Base-by-base conservation (phyloP, 345 rosid species). In the Hibiscus trionum region DNA sequence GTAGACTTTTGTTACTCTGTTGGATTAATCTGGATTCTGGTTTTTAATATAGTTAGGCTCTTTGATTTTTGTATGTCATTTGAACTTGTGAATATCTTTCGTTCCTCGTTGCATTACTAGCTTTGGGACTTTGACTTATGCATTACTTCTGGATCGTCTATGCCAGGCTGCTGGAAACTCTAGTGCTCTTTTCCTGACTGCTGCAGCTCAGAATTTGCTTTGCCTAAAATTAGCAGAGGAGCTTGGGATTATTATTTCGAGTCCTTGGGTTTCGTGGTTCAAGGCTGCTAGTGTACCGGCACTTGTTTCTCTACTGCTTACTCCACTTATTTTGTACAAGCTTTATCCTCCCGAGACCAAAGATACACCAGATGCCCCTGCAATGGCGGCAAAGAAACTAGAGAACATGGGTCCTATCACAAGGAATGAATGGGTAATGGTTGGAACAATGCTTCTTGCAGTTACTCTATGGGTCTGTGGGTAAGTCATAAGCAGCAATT, bases 201-300 rank as follows among this genome's bases (percentile, higher is more conserved):
- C 98, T 31, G 96, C 98, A 35, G 99, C 98, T 61, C 99, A 92
- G 77, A 95, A 95, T 78, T 82, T 95, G 80, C 81, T 95, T 52
- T 92, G 97, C 75, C 94, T 95, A 61, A 95, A 95, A 82, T 71
- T 95, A 77, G 99, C 98, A 0, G 97, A 89, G 87, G 98, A 91
- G 77, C 91, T 95, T 72, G 99, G 98, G 71, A 88, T 95, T 60
- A 75, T 85, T n/a, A 76, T 95, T 67, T 42, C 93, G 53, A 89
- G 79, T 76, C 99, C 99, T 24, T 95, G 99, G 99, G 84, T 95
- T 69, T 85, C 91, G 55, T 95, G 98, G 99, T 90, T 95, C 76
- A 95, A 89, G 82, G 99, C 91, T 7, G 94, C 99, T 67, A 85
- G 94, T 84, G 76, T 95, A 70, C 98, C 98, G 0, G 97, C 97